These are phyloP conservation scores for Boletus sp. DNA, from an alignment of 768 basidiomycete genomes.

Conservation along the genomic window DNA sequence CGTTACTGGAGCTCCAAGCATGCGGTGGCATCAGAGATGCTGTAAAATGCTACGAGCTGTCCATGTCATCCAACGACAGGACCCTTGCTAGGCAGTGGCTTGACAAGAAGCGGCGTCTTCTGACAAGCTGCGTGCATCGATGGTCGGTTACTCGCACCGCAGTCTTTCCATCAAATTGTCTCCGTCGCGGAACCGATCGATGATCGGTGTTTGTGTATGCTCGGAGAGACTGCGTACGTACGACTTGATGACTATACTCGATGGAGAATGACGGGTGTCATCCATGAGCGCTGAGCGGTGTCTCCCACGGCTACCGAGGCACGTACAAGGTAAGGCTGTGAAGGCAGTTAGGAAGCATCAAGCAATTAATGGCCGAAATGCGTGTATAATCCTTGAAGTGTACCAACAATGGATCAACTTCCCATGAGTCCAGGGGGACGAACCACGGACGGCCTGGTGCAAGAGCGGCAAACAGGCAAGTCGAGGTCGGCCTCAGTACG, in stretches of 20 bases:
- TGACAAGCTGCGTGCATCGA: slow-evolving; percentile 1
- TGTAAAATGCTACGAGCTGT: slow-evolving; percentile 5
- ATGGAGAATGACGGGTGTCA: not conserved
- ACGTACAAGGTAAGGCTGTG: not conserved
- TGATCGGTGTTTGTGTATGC: slow-evolving; percentile 3
- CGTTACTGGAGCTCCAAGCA: not conserved
- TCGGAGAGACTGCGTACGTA: not conserved
- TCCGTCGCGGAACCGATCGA: slow-evolving; percentile 4
- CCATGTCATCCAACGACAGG: slow-evolving; percentile 8
- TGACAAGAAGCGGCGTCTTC: not conserved
- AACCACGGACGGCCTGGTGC: not conserved
- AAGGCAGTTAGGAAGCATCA: slow-evolving; percentile 9
- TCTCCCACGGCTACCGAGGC: slow-evolving; percentile 3
- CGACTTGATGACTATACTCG: not conserved
- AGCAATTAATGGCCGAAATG: not conserved
- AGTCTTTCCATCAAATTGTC: not conserved
- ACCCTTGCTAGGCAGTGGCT: slow-evolving; percentile 1
- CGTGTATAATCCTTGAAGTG: not conserved
- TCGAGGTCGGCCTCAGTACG: not conserved
- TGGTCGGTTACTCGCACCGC: not conserved
- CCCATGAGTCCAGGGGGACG: not conserved
- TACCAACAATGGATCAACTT: slow-evolving; percentile 7
- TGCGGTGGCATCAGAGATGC: not conserved
- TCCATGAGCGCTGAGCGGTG: not conserved
- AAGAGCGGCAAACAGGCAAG: not conserved